Evolutionary conservation across 345 rosid species (phyloP), one percentile per base, ranked within the genome.

Genomic region (Capsella bursapastoris): DNA sequence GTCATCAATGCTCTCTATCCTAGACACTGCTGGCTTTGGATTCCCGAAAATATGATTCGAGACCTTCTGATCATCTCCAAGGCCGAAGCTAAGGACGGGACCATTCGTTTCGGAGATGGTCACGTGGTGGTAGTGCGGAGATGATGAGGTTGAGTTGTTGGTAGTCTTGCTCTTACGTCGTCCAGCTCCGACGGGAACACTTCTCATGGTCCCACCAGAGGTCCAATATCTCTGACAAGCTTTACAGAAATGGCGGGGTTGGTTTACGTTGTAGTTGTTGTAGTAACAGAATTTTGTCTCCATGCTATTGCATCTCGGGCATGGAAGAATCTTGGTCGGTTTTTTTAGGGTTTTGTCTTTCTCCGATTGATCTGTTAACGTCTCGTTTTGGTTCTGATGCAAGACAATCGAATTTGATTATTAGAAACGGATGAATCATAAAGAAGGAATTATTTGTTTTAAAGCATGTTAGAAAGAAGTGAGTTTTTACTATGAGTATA

Each of bases 161-260:
- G 22, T 18, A 18, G 22, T 88, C 84, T 90, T 93, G 83, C 86
- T 93, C 84, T 89, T 93, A 82, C 98, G 83, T 12, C 98, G 85
- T 6, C 98, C 98, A 9, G 98, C 97, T 65, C 97, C 98, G 32
- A 93, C 83, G 0, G 98, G 92, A 22, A 90, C 90, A 71, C 85
- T 93, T 79, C 98, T 90, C 98, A 93, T 90, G 65, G 93, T 86
- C 22, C 98, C 98, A 13, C 98, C 96, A 0, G 91, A 88, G 8
- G 97, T 93, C 97, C 97, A 93, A 53, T 93, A 93, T 74, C 98
- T 85, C 68, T 93, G 98, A 80, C 98, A 93, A 57, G 91, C 86
- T 80, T 88, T 93, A 84, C 98, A 93, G 80, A 90, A 93, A 84
- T 93, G 92, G 59, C 97, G 85, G 6, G 98, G 98, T 72, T 93